Conservation (phyloP, 2,329 filamentous ascomycete genomes). For the Paracamarosporium sp. region DNA sequence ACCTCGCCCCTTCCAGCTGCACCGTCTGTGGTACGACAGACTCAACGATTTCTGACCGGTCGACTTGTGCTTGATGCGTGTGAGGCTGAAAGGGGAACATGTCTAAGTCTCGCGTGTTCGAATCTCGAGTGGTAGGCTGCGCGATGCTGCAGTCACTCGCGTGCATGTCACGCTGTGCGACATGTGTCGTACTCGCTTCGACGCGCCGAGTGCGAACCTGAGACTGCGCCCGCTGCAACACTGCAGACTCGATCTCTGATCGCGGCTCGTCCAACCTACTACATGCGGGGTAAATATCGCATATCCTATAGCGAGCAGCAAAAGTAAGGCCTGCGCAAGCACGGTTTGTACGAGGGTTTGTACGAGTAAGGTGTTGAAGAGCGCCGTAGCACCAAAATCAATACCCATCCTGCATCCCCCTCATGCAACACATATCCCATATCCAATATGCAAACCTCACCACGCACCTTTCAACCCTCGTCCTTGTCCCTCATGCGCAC, state of each 20-base stretch:
- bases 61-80: background rate
- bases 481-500: too few relatives aligned
- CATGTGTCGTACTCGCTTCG: slow-evolving; percentile 2
- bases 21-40: slow-evolving; percentile 3
- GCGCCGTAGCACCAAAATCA: too few relatives aligned
- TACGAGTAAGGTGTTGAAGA: background rate
- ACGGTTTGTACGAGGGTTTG: background rate
- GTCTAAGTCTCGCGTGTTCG: too few relatives aligned
- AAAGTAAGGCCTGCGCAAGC: too few relatives aligned
- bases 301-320: background rate
- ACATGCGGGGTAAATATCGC: background rate
- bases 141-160: background rate
- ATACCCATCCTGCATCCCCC: too few relatives aligned
- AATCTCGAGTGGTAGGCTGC: background rate
- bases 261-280: background rate
- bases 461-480: too few relatives aligned
- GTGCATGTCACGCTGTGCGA: slow-evolving; percentile 7
- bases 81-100: background rate
- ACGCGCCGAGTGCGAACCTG: background rate
- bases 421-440: too few relatives aligned
- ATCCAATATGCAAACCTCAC: too few relatives aligned
- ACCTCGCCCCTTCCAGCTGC: background rate
- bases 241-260: background rate
- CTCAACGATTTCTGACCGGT: slow-evolving; percentile 14
- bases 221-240: background rate